Base-by-base conservation (phyloP, 352 stramenopile species). In the Phytopythium kandeliae region DNA sequence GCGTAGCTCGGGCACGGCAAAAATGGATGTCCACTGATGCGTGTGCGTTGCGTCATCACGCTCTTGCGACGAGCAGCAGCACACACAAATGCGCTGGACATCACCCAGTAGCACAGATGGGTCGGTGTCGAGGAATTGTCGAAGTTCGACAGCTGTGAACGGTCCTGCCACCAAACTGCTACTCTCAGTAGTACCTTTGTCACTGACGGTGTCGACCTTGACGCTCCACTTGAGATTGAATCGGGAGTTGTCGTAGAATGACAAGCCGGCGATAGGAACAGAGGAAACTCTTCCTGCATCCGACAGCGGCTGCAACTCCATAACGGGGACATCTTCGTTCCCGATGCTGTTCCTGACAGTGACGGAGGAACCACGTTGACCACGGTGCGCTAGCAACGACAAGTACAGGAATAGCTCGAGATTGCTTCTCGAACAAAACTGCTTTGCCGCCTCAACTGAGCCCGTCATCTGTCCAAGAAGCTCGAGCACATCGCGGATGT, bases 401-500 rank as follows among this genome's bases (percentile, higher is more conserved):
- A 93, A 66, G 38, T 81, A 74, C 34, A 93, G 40, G 28, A 93
- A 67, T 3, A 89, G 62, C 50, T 77, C 61, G 2, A 92, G 67
- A 40, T 73, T 68, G 21, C 65, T 55, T 54, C 75, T 79, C 2
- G 68, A 83, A 41, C 71, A 85, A 38, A 89, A 62, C 30, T 75
- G 57, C 16, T 64, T 49, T 4, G 73, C 74, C 1, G 66, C 52
- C 16, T 65, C 58, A 28, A 55, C 55, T 46, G 74, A 78, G 11
- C 64, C 34, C 30, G 67, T 89, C 46, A 86, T 54, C 44, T 71
- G 60, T 25, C 73, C 71, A 46, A 89, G 71, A 24, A 92, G 55
- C 41, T 89, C 67, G 19, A 89, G 59, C 4, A 92, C 63, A 41
- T 88, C 73, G 55, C 78, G 64, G 40, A 92, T 75, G 35, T 89